Evolutionary conservation across 345 rosid species (phyloP).

Genomic region (Hirschfeldia incana): DNA sequence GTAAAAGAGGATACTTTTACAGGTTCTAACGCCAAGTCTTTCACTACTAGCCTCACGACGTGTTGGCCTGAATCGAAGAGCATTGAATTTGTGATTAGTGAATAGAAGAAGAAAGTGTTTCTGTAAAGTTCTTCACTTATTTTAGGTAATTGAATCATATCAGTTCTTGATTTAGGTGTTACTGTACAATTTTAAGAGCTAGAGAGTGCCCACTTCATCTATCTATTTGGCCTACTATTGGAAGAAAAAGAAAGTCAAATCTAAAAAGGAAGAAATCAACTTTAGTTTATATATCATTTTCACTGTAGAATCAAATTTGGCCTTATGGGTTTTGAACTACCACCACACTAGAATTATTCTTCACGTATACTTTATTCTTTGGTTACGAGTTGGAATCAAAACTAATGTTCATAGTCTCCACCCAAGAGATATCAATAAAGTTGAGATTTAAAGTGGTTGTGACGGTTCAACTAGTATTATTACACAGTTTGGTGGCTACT

Average conservation of each 20-base stretch:
- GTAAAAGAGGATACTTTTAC: constrained; percentile 39
- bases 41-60: constrained; percentile 35
- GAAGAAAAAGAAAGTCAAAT: constrained; percentile 12
- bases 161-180: constrained; percentile 19
- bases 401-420: constrained; percentile 29
- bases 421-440: constrained; percentile 22
- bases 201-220: constrained; percentile 37
- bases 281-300: constrained; percentile 33
- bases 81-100: constrained; percentile 27
- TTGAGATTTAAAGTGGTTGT: constrained; percentile 23
- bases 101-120: neutral
- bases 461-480: constrained; percentile 30
- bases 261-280: neutral
- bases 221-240: constrained; percentile 27
- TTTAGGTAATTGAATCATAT: constrained; percentile 10
- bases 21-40: constrained; percentile 42
- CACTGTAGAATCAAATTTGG: constrained; percentile 28
- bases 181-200: constrained; percentile 18
- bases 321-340: constrained; percentile 14
- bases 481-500: constrained; percentile 22
- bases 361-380: constrained; percentile 42
- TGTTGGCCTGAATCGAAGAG: constrained; percentile 36
- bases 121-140: neutral
- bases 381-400: constrained; percentile 29
- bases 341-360: constrained; percentile 39